Conservation (phyloP, 176 grass and related monocot genomes). For the Musa schizocarpa region DNA sequence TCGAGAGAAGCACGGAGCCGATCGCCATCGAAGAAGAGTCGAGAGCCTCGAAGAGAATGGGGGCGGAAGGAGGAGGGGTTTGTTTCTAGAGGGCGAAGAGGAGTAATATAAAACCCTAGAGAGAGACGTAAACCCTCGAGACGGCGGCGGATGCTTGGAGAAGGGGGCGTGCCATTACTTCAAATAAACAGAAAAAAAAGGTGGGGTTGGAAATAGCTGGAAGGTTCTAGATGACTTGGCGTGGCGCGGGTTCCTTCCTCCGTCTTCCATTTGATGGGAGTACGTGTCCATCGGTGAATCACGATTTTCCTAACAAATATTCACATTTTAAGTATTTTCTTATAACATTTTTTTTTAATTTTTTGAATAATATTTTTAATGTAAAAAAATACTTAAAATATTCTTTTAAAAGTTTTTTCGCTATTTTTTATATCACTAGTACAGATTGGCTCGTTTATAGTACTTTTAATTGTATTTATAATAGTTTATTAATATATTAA, state of each 20-base stretch:
- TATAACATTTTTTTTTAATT: background rate
- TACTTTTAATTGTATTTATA: background rate
- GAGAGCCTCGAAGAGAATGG: background rate
- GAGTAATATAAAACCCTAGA: too few species aligned
- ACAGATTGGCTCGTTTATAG: background rate
- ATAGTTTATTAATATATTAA: background rate
- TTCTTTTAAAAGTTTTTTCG: background rate
- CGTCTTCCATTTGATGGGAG: background rate
- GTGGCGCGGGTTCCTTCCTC: background rate
- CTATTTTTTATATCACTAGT: too few species aligned
- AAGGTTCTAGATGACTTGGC: background rate
- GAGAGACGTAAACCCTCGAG: background rate
- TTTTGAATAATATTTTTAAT: background rate
- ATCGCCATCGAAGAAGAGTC: conserved; percentile 45
- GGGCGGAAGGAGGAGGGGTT: background rate
- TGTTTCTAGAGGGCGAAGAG: too few species aligned
- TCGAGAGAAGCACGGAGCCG: conserved; percentile 57
- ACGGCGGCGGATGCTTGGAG: background rate
- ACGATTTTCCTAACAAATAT: background rate
- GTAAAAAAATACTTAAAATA: background rate
- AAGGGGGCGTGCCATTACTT: background rate
- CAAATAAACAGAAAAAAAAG: background rate
- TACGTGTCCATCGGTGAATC: background rate
- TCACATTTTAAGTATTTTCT: background rate
- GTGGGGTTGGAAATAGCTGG: background rate